These are phyloP conservation scores for Erythrophleum fordii DNA, from an alignment of 306 rosid species.

Conservation along the genomic window DNA sequence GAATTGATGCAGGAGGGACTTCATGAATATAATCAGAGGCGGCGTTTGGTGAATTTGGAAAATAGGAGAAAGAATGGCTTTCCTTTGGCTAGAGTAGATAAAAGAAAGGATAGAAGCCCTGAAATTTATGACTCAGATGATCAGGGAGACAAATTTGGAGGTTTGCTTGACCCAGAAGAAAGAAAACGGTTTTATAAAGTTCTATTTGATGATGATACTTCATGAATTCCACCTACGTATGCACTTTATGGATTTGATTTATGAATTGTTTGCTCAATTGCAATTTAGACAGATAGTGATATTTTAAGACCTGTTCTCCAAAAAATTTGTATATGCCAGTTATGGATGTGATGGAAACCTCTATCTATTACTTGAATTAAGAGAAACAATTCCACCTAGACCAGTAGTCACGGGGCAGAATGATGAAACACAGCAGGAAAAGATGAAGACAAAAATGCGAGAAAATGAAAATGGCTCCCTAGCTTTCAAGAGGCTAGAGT, in stretches of 20 bases:
- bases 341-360: too few relatives aligned
- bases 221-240: constrained; percentile 34
- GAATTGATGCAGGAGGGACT: constrained; percentile 95
- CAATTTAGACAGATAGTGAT: neutral
- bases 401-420: too few relatives aligned
- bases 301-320: neutral
- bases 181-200: constrained; percentile 83
- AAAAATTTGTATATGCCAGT: neutral
- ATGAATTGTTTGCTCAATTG: neutral
- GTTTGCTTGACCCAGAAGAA: constrained; percentile 86
- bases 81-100: constrained; percentile 54
- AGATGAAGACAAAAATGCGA: too few relatives aligned
- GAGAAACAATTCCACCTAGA: too few relatives aligned
- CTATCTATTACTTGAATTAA: too few relatives aligned
- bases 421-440: too few relatives aligned
- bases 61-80: constrained; percentile 65
- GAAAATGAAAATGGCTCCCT: too few relatives aligned
- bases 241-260: constrained; percentile 8
- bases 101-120: constrained; percentile 36
- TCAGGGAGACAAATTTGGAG: constrained; percentile 53
- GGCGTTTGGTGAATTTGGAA: constrained; percentile 52
- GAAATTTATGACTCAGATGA: constrained; percentile 49
- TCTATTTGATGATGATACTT: constrained; percentile 75
- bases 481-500: too few relatives aligned
- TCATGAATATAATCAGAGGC: constrained; percentile 82